Conservation (phyloP, 768 basidiomycete species). For the Dacryopinax primogenitus region DNA sequence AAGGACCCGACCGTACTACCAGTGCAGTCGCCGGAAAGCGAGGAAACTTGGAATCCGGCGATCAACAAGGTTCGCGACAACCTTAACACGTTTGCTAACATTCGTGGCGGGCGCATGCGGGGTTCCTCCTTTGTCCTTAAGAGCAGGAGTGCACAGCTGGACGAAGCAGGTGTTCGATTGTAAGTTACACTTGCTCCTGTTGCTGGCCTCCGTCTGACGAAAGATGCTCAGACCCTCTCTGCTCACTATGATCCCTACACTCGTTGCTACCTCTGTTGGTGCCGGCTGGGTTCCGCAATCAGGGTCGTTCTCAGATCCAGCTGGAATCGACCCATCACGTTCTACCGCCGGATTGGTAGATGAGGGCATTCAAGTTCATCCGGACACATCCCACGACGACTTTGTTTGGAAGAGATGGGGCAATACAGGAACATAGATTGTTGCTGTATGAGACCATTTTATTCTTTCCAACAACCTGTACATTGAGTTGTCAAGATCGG, state of each 20-base stretch:
- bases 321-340: conserved; percentile 60
- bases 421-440: neutral
- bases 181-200: conserved; percentile 21
- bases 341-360: conserved; percentile 74
- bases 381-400: conserved; percentile 64
- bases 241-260: conserved; percentile 63
- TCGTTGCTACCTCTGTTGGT: conserved; percentile 62
- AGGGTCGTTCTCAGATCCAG: conserved; percentile 58
- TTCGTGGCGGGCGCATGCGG: conserved; percentile 80
- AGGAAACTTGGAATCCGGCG: conserved; percentile 55
- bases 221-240: conserved; percentile 42
- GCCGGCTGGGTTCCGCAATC: conserved; percentile 45
- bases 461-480: no score
- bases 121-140: conserved; percentile 76
- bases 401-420: conserved; percentile 20
- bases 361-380: conserved; percentile 55
- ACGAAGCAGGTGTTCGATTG: conserved; percentile 33
- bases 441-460: neutral
- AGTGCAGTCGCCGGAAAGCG: conserved; percentile 40
- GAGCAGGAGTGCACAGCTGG: conserved; percentile 47
- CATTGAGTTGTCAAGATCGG: neutral
- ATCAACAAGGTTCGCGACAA: conserved; percentile 77
- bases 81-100: conserved; percentile 61
- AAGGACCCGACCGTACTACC: conserved; percentile 56
- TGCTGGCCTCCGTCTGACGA: neutral